Evolutionary conservation across 169 alveolate species (phyloP), one percentile per base, ranked within the genome.

Genomic region (Eimeria acervulina): DNA sequence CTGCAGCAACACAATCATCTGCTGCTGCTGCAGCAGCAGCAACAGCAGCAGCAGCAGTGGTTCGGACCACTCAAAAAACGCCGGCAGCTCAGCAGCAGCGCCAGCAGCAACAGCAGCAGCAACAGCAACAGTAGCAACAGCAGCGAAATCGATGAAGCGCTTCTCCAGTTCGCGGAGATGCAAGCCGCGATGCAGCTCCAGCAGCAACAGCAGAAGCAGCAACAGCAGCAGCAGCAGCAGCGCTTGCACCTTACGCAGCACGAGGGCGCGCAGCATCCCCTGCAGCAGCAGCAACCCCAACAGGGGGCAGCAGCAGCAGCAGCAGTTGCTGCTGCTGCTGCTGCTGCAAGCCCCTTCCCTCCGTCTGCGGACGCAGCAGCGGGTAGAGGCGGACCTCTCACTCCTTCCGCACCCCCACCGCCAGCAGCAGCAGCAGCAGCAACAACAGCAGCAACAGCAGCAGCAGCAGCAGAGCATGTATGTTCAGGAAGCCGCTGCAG

Each of bases 51-150:
- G 59, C 59, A 51, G 59, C 59, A 51, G 15, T 51, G 59, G 59
- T 51, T 51, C 59, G 59, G 59, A 10, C 15, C 59, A 51, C 15
- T 51, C 59, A 51, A 51, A 1, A 51, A 17, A 51, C 59, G 59
- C 15, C 59, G 59, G 2, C 59, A 51, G 7, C 21, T 10, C 21
- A 51, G 59, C 59, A 51, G 59, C 59, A 51, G 59, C 90, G n/a
- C n/a, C 15, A 17, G 59, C 21, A 51, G 59, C 59, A 51, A 17
- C 59, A 51, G 59, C 90, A 80, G 66, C 66, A 40, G 68, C 90
- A 47, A 66, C 90, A 80, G 89, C 66, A 44, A 63, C 89, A 72
- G 83, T 61, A 42, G 89, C 89, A 44, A 63, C 89, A 78, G 89
- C 66, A 26, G 89, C 63, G 84, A 72, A 19, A 44, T 78, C 59